These are phyloP conservation scores for Aspergillus melleus DNA, from an alignment of 2,329 filamentous ascomycete genomes.

Conservation along the genomic window DNA sequence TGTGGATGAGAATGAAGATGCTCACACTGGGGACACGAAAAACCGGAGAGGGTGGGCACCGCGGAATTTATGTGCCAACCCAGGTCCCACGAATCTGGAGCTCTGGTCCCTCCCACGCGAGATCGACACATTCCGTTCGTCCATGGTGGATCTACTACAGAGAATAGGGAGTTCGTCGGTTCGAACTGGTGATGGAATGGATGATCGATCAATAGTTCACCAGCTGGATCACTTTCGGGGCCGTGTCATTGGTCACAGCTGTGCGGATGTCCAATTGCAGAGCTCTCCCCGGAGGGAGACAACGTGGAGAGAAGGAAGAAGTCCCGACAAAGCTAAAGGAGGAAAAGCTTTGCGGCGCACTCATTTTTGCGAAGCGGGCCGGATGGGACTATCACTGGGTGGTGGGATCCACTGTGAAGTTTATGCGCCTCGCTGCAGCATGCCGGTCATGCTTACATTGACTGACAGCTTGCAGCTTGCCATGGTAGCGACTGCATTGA, in stretches of 20 bases:
- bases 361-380: neutral
- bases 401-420: neutral
- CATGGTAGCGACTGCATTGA: neutral
- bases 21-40: neutral
- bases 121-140: neutral
- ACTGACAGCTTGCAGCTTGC: neutral
- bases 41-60: neutral
- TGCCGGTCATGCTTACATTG: neutral
- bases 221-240: neutral
- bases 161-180: neutral
- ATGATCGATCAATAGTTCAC: neutral
- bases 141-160: neutral
- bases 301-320: neutral
- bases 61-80: neutral
- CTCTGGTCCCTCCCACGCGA: neutral
- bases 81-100: neutral
- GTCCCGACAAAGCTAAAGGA: neutral
- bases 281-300: neutral
- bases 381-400: neutral
- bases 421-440: neutral
- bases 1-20: too few relatives aligned
- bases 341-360: neutral
- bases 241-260: neutral
- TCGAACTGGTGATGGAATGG: neutral
- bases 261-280: neutral